These are phyloP conservation scores for Candida succiphila DNA, from an alignment of 805 yeast genomes.

Conservation along the genomic window DNA sequence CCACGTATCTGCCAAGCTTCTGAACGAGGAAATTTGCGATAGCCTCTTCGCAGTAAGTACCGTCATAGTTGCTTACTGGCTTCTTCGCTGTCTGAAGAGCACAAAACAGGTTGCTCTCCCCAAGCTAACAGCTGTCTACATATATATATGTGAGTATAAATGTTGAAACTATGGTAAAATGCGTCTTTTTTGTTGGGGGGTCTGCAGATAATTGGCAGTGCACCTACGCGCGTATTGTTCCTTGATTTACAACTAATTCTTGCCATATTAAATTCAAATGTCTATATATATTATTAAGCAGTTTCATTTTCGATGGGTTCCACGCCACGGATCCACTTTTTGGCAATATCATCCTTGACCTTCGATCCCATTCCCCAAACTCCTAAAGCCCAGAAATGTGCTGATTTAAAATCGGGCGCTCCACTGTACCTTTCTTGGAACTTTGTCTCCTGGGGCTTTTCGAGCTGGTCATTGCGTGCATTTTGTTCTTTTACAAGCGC, in stretches of 20 bases:
- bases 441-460: slow-evolving; percentile 3
- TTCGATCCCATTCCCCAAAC: slow-evolving; percentile 44
- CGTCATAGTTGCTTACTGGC: background rate
- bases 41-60: background rate
- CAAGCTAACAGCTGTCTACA: too few relatives aligned
- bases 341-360: slow-evolving; percentile 44
- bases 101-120: too few relatives aligned
- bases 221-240: too few relatives aligned
- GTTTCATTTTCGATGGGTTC: background rate
- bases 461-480: slow-evolving; percentile 1
- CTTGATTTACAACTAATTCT: too few relatives aligned
- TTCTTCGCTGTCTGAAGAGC: too few relatives aligned
- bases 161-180: too few relatives aligned
- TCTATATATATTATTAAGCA: background rate
- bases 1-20: slow-evolving; percentile 34
- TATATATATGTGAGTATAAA: too few relatives aligned
- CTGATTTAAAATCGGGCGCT: slow-evolving; percentile 32
- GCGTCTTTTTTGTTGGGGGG: too few relatives aligned
- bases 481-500: background rate
- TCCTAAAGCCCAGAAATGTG: slow-evolving; percentile 66
- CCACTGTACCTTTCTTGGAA: slow-evolving; percentile 3
- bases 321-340: slow-evolving; percentile 42
- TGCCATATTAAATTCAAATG: too few relatives aligned
- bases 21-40: background rate
- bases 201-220: too few relatives aligned